Conservation (phyloP, 1,284 basidiomycete genomes). For the Cystobasidium sp. region DNA sequence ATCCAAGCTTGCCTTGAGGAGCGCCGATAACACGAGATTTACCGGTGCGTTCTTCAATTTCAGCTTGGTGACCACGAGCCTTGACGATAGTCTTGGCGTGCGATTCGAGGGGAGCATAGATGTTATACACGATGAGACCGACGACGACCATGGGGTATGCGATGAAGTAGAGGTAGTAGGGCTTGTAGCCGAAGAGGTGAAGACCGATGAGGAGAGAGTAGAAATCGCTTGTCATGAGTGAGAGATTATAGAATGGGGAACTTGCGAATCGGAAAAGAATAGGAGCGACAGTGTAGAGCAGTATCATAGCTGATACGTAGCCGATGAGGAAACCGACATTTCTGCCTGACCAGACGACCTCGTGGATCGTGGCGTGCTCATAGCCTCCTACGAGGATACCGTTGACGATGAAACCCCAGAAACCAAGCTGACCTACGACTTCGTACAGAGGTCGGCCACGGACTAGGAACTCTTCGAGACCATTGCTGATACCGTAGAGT, state of each 20-base stretch:
- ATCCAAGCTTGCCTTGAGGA: slow-evolving; percentile 40
- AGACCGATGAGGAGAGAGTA: slow-evolving; percentile 78
- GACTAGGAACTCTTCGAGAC: slow-evolving; percentile 83
- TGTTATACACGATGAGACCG: slow-evolving; percentile 48
- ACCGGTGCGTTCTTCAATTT: slow-evolving; percentile 43
- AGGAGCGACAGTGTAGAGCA: slow-evolving; percentile 81
- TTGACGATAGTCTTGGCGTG: slow-evolving; percentile 46
- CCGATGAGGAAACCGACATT: slow-evolving; percentile 74
- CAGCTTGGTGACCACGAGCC: slow-evolving; percentile 47
- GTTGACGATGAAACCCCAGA: slow-evolving; percentile 79
- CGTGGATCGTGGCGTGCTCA: slow-evolving; percentile 70
- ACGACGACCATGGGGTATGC: slow-evolving; percentile 47
- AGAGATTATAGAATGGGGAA: slow-evolving; percentile 48
- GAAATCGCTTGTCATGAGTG: slow-evolving; percentile 77
- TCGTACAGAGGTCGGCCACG: slow-evolving; percentile 78
- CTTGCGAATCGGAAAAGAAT: slow-evolving; percentile 79
- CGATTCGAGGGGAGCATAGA: slow-evolving; percentile 46
- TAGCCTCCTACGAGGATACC: slow-evolving; percentile 72
- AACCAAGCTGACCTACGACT: slow-evolving; percentile 66
- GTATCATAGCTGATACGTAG: slow-evolving; percentile 71
- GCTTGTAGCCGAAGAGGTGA: slow-evolving; percentile 57
- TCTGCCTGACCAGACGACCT: slow-evolving; percentile 70
- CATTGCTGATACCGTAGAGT: slow-evolving; percentile 82
- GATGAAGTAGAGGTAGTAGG: slow-evolving; percentile 45
- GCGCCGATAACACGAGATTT: slow-evolving; percentile 44